Evolutionary conservation across 768 basidiomycete genomes (phyloP).

Genomic region (Galerina marginata): DNA sequence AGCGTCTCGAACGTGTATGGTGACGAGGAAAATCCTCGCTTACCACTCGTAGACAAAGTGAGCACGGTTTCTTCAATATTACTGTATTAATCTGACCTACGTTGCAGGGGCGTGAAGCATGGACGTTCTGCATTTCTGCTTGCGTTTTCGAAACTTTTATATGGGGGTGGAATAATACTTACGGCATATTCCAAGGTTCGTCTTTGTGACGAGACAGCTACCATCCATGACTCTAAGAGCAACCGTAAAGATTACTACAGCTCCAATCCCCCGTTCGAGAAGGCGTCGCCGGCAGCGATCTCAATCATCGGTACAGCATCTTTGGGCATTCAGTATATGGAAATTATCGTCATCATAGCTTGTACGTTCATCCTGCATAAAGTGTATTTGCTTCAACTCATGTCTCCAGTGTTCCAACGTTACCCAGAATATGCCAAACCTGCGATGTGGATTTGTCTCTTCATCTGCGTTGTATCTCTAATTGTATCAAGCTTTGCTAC

Average conservation of each 20-base stretch:
- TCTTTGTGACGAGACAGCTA: neutral
- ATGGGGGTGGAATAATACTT: slow-evolving; percentile 6
- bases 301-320: slow-evolving; percentile 2
- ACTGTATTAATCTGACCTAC: neutral
- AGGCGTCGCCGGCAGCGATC: neutral
- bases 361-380: neutral
- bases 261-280: neutral
- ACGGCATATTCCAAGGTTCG: slow-evolving; percentile 7
- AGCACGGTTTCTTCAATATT: neutral
- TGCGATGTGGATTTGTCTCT: slow-evolving; percentile 13
- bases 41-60: slow-evolving; percentile 16
- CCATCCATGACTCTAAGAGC: neutral
- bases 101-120: neutral
- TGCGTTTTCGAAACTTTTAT: slow-evolving; percentile 9
- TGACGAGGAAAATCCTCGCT: neutral
- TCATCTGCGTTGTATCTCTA: slow-evolving; percentile 3
- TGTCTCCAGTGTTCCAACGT: slow-evolving; percentile 10
- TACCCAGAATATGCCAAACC: slow-evolving; percentile 19
- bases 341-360: slow-evolving; percentile 6
- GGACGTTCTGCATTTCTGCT: slow-evolving; percentile 4
- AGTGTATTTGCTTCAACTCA: neutral
- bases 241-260: slow-evolving; percentile 1
- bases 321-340: slow-evolving; percentile 3
- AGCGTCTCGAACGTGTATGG: neutral
- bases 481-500: slow-evolving; percentile 17